Evolutionary conservation across 202 grass and related monocot species (phyloP), one percentile per base, ranked within the genome.

Genomic region (Eragrostis tef): DNA sequence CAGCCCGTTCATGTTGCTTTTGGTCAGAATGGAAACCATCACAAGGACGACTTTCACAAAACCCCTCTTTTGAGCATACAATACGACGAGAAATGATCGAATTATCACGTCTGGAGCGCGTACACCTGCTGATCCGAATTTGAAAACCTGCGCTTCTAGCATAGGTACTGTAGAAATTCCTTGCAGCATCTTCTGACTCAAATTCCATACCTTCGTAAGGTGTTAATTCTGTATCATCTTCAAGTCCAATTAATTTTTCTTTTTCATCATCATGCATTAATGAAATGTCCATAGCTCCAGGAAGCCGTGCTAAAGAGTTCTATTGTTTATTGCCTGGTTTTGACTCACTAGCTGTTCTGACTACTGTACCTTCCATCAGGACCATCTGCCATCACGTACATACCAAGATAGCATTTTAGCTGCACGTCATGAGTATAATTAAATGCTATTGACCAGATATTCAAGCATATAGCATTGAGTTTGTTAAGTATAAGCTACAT

Each of bases 181-280:
- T 97, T 61, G 89, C 94, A 51, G 85, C 87, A 46, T 97, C 91
- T 90, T 97, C 94, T 14, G 91, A 94, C 16, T 91, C 89, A 57
- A 97, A 97, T 67, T 90, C 87, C 94, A 92, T 97, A 58, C 94
- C 91, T 87, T 94, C 94, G 26, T 86, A 92, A 69, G 94, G 91
- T 62, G 87, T 89, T 70, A 87, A 75, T 68, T 86, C 81, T 60
- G 79, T 84, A 49, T 82, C 85, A 87, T 64, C 81, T 87, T 82
- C 81, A 42, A 73, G 77, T 83, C 78, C 87, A 77, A 87, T 83
- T 67, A 87, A 16, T 0, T 80, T 85, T 79, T 84, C 85, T 72
- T 43, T 58, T 70, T 85, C 84, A 44, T 47, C n/a, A 41, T 79
- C 31, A 43, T 77, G 53, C 1, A 21, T 15, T 0, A 49, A 69